These are phyloP conservation scores for Candida nonsorbophila DNA, from an alignment of 805 yeast genomes.

Conservation along the genomic window DNA sequence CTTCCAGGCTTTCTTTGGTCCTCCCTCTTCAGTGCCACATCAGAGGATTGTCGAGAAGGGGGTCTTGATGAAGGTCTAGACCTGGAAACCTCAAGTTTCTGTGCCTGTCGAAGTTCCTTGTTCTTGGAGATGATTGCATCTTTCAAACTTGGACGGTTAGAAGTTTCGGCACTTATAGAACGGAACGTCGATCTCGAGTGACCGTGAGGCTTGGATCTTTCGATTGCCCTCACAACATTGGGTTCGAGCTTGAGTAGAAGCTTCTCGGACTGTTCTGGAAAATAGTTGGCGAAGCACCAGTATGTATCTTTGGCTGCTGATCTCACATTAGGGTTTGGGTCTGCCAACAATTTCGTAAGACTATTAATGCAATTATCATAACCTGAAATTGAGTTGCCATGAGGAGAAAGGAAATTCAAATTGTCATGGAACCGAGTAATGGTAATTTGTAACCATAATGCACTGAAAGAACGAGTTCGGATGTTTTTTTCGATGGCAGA, in stretches of 20 bases:
- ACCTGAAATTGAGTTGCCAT: constrained; percentile 11
- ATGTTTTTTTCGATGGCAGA: constrained; percentile 66
- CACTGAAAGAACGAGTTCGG: constrained; percentile 64
- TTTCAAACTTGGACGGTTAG: constrained; percentile 41
- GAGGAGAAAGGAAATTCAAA: constrained; percentile 19
- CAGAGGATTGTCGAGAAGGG: no score
- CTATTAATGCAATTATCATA: constrained; percentile 45
- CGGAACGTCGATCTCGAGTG: neutral
- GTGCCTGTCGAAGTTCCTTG: constrained; percentile 28
- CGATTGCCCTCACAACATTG: constrained; percentile 53
- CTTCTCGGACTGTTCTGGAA: constrained; percentile 47
- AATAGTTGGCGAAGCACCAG: constrained; percentile 60
- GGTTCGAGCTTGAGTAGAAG: constrained; percentile 37
- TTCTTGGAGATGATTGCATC: constrained; percentile 43
- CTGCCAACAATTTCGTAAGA: constrained; percentile 58
- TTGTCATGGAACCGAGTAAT: constrained; percentile 46
- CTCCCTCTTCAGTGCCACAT: no score
- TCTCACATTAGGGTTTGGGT: constrained; percentile 77
- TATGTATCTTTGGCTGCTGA: constrained; percentile 67
- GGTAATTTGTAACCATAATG: constrained; percentile 63
- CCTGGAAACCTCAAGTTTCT: constrained; percentile 12
- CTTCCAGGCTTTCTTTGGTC: neutral
- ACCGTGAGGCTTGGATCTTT: constrained; percentile 46
- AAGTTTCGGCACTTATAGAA: constrained; percentile 5
- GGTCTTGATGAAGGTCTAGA: constrained; percentile 18